Evolutionary conservation across 768 basidiomycete species (phyloP).

Genomic region (Panellus pusillus): DNA sequence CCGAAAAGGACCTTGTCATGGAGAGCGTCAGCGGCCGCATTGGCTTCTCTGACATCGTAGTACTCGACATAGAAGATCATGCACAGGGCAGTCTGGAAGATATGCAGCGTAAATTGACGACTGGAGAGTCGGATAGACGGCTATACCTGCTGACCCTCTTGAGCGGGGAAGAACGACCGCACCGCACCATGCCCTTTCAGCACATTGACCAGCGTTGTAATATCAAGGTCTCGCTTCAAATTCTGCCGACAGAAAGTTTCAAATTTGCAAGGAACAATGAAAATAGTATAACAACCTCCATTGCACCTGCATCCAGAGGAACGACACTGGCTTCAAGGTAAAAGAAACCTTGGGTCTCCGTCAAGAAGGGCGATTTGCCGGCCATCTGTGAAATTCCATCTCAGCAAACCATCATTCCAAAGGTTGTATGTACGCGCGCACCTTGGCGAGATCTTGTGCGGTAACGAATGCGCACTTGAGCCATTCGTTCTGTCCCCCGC

Average conservation of each 20-base stretch:
- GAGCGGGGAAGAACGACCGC: slow-evolving; percentile 9
- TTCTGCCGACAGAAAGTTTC: not conserved
- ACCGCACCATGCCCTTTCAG: slow-evolving; percentile 16
- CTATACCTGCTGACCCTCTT: slow-evolving; percentile 13
- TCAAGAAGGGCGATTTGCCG: slow-evolving; percentile 53
- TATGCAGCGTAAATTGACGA: not conserved
- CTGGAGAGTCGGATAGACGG: too few relatives aligned
- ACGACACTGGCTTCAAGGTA: slow-evolving; percentile 40
- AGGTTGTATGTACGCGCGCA: slow-evolving; percentile 24
- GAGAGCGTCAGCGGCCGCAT: slow-evolving; percentile 49
- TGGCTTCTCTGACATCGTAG: slow-evolving; percentile 62
- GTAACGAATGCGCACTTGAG: slow-evolving; percentile 46
- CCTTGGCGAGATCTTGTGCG: slow-evolving; percentile 46
- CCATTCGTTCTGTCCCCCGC: slow-evolving; percentile 29
- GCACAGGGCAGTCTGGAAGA: slow-evolving; percentile 18
- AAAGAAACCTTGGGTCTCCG: slow-evolving; percentile 54
- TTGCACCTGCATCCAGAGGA: not conserved
- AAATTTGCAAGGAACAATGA: not conserved
- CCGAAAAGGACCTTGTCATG: slow-evolving; percentile 51
- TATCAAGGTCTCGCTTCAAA: slow-evolving; percentile 7
- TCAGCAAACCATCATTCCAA: slow-evolving; percentile 12
- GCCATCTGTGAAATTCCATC: slow-evolving; percentile 40
- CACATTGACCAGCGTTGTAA: slow-evolving; percentile 8
- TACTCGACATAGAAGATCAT: slow-evolving; percentile 62
- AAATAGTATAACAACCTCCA: slow-evolving; percentile 2